Base-by-base conservation (phyloP, 2,329 filamentous ascomycete genomes). In the Aspergillus sp. region DNA sequence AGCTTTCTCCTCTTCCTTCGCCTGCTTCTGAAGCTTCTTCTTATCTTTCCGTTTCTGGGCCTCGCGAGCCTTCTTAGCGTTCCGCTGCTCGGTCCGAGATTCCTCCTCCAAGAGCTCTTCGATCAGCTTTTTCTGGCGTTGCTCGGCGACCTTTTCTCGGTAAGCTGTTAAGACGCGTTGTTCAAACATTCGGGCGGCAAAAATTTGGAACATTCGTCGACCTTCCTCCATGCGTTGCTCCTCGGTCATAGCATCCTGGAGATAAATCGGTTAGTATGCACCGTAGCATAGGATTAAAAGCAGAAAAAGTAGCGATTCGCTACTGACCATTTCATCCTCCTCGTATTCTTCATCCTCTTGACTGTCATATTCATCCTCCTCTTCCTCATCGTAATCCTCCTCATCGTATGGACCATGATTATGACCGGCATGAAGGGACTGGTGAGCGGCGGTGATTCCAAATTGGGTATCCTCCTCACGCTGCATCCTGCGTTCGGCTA, bases 171-270 rank as follows among this genome's bases (percentile, higher is more conserved):
- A 83, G 22, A 99, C 95, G 64, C 95, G 86, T 76, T 99, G 95
- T 79, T 99, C 95, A 76, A 99, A 99, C 95, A 99, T 99, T 64
- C 95, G 88, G 59, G 95, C 95, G 62, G 95, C 95, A 77, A 99
- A 99, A 75, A 99, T 98, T 76, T 99, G 95, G 74, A 99, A 99
- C 95, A 99, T 99, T 67, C 94, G 86, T 58, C 95, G 87, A 62
- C 95, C 95, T 81, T 99, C 95, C 75, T 98, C 93, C 95, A 99
- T 98, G 62, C 95, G 90, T 81, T 98, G 93, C 79, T 96, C 92
- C 81, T 98, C 94, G 54, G 92, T 97, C 91, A 98, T 95, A 65
- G 90, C 87, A 74, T 96, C 93, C 94, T 98, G 78, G 61, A 63
- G 60, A 51, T n/a, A 6, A 61, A 69, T 49, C 77, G 71, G 81